These are phyloP conservation scores for Phytophthora foliorum DNA, from an alignment of 352 stramenopile species.

Conservation along the genomic window DNA sequence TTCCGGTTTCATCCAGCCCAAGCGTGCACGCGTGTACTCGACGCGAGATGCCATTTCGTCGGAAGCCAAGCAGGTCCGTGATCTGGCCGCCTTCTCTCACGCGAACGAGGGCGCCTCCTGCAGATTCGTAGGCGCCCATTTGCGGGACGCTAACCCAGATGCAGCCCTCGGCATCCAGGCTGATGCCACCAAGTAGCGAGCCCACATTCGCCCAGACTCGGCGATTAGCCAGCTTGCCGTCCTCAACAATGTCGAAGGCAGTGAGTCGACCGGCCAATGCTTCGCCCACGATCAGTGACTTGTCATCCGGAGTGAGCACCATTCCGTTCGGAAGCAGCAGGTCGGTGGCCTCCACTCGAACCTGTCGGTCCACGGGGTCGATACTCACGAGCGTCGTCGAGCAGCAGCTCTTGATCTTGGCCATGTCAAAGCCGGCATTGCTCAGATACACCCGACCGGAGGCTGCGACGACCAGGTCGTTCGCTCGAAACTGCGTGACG, in stretches of 20 bases:
- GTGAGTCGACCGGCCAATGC: conserved; percentile 54
- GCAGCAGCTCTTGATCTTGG: conserved; percentile 35
- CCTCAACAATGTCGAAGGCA: conserved; percentile 58
- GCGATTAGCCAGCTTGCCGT: conserved; percentile 58
- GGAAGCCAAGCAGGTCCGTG: conserved; percentile 59
- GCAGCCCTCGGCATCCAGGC: conserved; percentile 70
- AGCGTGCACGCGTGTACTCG: conserved; percentile 68
- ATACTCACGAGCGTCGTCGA: conserved; percentile 72
- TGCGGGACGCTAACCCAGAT: conserved; percentile 67
- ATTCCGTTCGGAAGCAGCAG: conserved; percentile 70
- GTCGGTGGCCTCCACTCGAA: conserved; percentile 61
- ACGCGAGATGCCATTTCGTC: conserved; percentile 59
- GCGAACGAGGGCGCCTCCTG: conserved; percentile 55
- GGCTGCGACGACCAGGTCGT: conserved; percentile 63
- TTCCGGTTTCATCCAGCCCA: conserved; percentile 49
- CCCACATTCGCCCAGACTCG: conserved; percentile 66
- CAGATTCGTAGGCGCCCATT: conserved; percentile 51
- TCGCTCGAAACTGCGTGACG: conserved; percentile 60
- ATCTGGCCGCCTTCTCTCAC: conserved; percentile 66
- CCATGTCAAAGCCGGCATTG: conserved; percentile 71
- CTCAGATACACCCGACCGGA: conserved; percentile 61
- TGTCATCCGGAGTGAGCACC: conserved; percentile 72
- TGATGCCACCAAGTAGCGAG: conserved; percentile 61
- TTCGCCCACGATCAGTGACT: conserved; percentile 73
- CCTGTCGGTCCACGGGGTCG: conserved; percentile 42